Evolutionary conservation across 2,329 filamentous ascomycete species (phyloP), one percentile per base, ranked within the genome.

Genomic region (Aspergillus sergii): DNA sequence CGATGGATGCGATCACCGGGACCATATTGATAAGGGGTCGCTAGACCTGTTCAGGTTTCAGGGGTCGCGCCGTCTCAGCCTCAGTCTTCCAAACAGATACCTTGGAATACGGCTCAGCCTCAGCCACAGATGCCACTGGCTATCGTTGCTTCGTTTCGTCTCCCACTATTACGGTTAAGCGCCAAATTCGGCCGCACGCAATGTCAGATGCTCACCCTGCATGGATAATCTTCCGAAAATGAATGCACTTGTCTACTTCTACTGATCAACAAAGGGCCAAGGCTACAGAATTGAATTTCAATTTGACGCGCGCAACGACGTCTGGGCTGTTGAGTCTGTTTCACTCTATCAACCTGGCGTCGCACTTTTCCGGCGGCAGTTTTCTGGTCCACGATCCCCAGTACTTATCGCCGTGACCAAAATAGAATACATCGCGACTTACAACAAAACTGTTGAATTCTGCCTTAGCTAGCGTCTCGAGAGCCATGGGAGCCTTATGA

Each of bases 61-160:
- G 63, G 63, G 63, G 63, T 54, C 36, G 50, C 32, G 26, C 59
- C 39, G 53, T 56, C 60, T 65, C 62, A 68, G 67, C 67, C 66
- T 65, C 65, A 61, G 41, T 57, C n/a, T 59, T 50, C 58, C 60
- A 43, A 32, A 10, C 21, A 10, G 30, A 43, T 34, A 4, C 23
- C 23, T 53, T 30, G 36, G 50, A 41, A 59, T 45, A 26, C 53
- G 53, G 43, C 57, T 63, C 62, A 64, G 67, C 67, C 66, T 66
- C 67, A 68, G 60, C 62, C 64, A 64, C 62, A 64, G 23, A 48
- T 14, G 30, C 45, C 26, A 56, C 53, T 64, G 58, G 61, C 56
- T 58, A 50, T 50, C 39, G 21, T 58, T 50, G 45, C 50, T 60
- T 45, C 60, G 60, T 60, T 43, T 63, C 11, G 21, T 50, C 50